Evolutionary conservation across 192 early-diverging fungal genomes (phyloP).

Genomic region (Backusella liffmaniae): DNA sequence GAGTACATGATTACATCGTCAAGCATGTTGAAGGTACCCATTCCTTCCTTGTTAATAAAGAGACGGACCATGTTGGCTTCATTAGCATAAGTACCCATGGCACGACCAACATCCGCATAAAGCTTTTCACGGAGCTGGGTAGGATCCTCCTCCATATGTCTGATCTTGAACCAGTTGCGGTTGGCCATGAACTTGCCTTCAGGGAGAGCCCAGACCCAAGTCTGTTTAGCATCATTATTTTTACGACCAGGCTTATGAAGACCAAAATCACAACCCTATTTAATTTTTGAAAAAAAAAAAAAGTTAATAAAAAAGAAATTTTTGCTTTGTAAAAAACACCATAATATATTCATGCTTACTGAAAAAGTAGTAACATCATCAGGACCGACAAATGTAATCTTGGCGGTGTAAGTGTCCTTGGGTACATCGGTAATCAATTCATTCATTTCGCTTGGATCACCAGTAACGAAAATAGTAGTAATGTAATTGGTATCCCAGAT

Average conservation of each 20-base stretch:
- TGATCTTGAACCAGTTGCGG: conserved; percentile 47
- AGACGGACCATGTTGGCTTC: conserved; percentile 46
- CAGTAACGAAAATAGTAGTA: conserved; percentile 42
- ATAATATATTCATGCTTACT: conserved; percentile 31
- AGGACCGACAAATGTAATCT: conserved; percentile 37
- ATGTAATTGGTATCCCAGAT: conserved; percentile 48
- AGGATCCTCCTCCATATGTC: conserved; percentile 50
- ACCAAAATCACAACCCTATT: conserved; percentile 41
- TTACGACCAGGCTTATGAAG: conserved; percentile 47
- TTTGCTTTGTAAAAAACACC: neutral
- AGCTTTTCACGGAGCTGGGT: conserved; percentile 53
- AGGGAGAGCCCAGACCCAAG: conserved; percentile 41
- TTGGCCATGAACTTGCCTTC: conserved; percentile 21
- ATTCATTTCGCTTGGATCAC: conserved; percentile 21
- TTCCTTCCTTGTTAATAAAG: conserved; percentile 42
- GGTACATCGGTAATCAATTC: conserved; percentile 25
- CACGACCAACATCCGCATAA: conserved; percentile 40
- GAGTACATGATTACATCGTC: conserved; percentile 47
- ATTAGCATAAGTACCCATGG: conserved; percentile 44
- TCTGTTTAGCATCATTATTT: conserved; percentile 52
- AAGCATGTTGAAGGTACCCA: conserved; percentile 48
- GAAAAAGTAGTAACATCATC: conserved; percentile 35
- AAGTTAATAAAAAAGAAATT: neutral
- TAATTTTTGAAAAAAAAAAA: neutral
- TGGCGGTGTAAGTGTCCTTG: conserved; percentile 17